A percentile compares a stretch with the other conserved stretches of the same genome.
Conservation (phyloP, 2,329 filamentous ascomycete genomes). For the Penicillium concentricum region DNA sequence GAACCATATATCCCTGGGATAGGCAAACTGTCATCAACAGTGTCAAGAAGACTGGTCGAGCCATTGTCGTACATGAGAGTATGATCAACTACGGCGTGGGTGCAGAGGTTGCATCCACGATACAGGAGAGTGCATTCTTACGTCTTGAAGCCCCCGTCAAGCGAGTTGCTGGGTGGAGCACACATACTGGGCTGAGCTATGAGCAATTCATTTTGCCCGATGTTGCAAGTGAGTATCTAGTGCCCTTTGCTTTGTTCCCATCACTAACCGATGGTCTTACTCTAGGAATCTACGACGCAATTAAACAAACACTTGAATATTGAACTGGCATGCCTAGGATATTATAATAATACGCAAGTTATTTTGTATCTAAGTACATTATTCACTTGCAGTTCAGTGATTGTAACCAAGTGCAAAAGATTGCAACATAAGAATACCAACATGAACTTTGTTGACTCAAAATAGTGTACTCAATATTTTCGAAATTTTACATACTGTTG, state of each 20-base stretch:
- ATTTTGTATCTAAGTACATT: neutral
- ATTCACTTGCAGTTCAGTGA: neutral
- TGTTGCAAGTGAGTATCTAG: slow-evolving; percentile 70
- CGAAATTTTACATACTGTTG: neutral
- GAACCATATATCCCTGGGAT: slow-evolving; percentile 92
- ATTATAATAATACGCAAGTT: neutral
- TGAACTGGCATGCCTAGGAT: slow-evolving; percentile 35
- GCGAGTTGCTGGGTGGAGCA: slow-evolving; percentile 85
- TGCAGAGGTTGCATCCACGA: slow-evolving; percentile 82
- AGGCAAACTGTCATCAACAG: slow-evolving; percentile 75
- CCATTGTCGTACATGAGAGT: slow-evolving; percentile 86
- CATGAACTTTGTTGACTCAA: neutral
- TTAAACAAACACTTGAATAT: slow-evolving; percentile 61
- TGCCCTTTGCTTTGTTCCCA: neutral
- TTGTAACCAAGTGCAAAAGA: neutral
- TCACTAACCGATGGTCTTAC: neutral
- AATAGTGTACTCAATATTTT: neutral
- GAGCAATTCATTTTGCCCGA: slow-evolving; percentile 83
- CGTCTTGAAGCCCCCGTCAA: slow-evolving; percentile 81
- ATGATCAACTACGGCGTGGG: slow-evolving; percentile 89
- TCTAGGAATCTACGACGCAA: slow-evolving; percentile 3
- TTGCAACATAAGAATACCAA: neutral
- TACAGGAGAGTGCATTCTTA: slow-evolving; percentile 84
- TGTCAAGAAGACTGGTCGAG: slow-evolving; percentile 81
- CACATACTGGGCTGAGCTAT: slow-evolving; percentile 74